Percentiles rank a stretch among this genome's conserved stretches.
Evolutionary conservation across 352 stramenopile species (phyloP).

Genomic region (Vaucheria bursata): DNA sequence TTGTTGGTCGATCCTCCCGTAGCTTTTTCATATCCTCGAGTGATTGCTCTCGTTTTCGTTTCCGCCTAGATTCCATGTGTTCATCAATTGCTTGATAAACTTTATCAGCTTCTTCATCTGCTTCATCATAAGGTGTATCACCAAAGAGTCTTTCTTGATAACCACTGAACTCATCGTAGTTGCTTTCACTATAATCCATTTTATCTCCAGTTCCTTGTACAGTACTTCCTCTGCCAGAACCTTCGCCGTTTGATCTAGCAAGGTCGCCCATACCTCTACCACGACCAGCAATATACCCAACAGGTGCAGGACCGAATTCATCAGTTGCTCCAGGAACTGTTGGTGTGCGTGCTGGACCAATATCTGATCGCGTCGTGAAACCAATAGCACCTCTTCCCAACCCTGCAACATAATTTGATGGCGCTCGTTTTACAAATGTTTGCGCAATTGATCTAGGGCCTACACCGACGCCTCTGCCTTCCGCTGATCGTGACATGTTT

Average conservation of each 20-base stretch:
- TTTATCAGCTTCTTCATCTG: conserved; percentile 89
- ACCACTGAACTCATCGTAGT: conserved; percentile 44
- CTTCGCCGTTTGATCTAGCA: conserved; percentile 54
- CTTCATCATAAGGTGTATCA: conserved; percentile 84
- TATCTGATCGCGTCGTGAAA: conserved; percentile 93
- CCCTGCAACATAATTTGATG: conserved; percentile 88
- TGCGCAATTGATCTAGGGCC: conserved; percentile 2
- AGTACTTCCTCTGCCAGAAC: conserved; percentile 52
- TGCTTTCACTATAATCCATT: conserved; percentile 38
- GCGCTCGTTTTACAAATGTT: conserved; percentile 33
- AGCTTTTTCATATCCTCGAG: conserved; percentile 67
- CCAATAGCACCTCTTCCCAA: conserved; percentile 85
- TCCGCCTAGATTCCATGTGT: conserved; percentile 80
- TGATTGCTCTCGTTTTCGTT: conserved; percentile 69
- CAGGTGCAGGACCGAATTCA: conserved; percentile 33
- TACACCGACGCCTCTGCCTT: conserved; percentile 9
- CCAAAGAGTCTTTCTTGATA: conserved; percentile 62
- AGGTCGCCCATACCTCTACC: conserved; percentile 60
- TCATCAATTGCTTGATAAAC: conserved; percentile 91
- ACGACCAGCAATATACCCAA: conserved; percentile 68
- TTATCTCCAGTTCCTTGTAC: not conserved
- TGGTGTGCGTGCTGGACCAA: conserved; percentile 73
- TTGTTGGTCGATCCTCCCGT: conserved; percentile 74
- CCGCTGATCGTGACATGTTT: conserved; percentile 5
- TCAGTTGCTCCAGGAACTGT: conserved; percentile 14